Evolutionary conservation across 768 basidiomycete genomes (phyloP).

Genomic region (Pleurotus eryngii): DNA sequence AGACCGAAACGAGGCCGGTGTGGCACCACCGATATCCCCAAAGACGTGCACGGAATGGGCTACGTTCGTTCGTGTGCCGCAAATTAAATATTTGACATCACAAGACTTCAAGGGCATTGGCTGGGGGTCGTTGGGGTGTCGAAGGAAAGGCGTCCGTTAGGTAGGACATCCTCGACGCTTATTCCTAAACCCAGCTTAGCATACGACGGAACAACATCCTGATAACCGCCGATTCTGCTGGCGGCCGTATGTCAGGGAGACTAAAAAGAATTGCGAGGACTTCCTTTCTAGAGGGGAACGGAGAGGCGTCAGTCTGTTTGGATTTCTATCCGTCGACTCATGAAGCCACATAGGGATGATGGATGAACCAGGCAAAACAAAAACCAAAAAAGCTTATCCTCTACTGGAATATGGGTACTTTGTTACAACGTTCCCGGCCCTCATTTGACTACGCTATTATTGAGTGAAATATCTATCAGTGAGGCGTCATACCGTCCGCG

Average conservation of each 20-base stretch:
- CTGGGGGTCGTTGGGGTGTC: no score
- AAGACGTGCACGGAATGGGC: conserved; percentile 6
- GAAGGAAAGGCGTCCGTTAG: conserved; percentile 23
- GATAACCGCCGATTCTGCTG: not conserved
- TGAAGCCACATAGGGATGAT: not conserved
- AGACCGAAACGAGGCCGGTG: not conserved
- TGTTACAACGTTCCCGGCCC: conserved; percentile 2
- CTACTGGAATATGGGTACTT: not conserved
- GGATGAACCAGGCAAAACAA: no score
- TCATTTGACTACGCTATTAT: not conserved
- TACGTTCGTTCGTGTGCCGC: conserved; percentile 6
- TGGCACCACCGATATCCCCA: not conserved
- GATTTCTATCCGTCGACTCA: not conserved
- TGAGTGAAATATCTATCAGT: not conserved
- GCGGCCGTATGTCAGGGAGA: not conserved
- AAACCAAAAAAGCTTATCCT: not conserved
- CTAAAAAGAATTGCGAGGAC: not conserved
- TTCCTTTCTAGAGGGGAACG: not conserved
- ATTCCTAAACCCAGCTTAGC: conserved; percentile 3
- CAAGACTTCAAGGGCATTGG: conserved; percentile 22
- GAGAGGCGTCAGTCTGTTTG: not conserved
- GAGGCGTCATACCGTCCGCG: no score
- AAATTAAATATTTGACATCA: conserved; percentile 16
- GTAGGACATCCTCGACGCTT: conserved; percentile 18
- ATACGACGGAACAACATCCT: not conserved